A percentile compares a stretch with the other conserved stretches of the same genome.
Evolutionary conservation across 2,329 filamentous ascomycete genomes (phyloP).

Genomic region (Arthrobotrys sphaeroides): DNA sequence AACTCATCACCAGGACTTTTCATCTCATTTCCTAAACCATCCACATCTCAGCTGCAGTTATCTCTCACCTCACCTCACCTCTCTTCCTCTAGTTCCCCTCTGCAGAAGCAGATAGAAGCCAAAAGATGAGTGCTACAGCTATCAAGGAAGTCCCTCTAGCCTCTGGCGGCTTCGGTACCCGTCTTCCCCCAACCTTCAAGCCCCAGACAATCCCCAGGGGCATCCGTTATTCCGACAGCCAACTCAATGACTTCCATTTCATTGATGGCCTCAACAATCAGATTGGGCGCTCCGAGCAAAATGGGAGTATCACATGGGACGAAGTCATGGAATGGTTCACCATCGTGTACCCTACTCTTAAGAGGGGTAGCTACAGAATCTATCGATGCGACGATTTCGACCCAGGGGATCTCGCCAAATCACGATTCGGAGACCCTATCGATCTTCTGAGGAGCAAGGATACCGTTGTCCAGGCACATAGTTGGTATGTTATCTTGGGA

Average conservation of each 20-base stretch:
- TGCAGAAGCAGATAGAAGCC: not conserved
- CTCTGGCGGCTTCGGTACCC: not conserved
- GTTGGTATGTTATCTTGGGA: conserved; percentile 1
- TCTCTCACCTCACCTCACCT: not conserved
- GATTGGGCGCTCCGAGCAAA: conserved; percentile 15
- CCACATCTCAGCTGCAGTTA: not conserved
- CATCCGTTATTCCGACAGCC: not conserved
- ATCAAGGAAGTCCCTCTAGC: not conserved
- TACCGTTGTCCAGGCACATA: not conserved
- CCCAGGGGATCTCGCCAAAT: conserved; percentile 2
- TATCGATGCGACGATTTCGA: conserved; percentile 5
- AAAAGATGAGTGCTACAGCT: not conserved
- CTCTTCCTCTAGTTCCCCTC: not conserved
- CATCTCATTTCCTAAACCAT: no score
- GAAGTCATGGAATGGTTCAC: conserved; percentile 22
- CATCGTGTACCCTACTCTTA: conserved; percentile 21
- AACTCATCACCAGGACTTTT: no score
- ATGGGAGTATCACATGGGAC: conserved; percentile 20
- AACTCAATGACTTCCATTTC: conserved; percentile 18
- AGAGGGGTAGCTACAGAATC: conserved; percentile 1
- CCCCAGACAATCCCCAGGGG: not conserved
- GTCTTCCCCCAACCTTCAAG: not conserved
- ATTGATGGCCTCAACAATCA: conserved; percentile 16
- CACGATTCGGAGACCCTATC: not conserved
- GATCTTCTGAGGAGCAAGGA: not conserved